phyloP scores from a whole-genome alignment of 2,329 filamentous ascomycete species.

The Tolypocladium tropicale region DNA sequence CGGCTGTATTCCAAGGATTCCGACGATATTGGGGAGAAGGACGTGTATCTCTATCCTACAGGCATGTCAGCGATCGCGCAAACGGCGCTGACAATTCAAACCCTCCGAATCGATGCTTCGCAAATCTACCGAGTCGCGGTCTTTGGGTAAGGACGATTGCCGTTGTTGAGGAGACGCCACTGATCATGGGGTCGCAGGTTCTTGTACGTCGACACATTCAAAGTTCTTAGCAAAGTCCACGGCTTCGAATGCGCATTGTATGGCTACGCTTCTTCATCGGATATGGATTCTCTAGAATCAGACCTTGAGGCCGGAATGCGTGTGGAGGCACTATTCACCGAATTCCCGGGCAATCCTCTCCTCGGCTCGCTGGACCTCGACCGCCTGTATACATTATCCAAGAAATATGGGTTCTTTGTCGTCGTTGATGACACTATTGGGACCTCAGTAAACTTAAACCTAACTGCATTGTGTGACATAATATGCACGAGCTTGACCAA shows the following conservation, averaged over 20 bases:
- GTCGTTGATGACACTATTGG: constrained; percentile 35
- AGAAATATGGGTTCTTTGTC: constrained; percentile 27
- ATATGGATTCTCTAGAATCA: constrained; percentile 28
- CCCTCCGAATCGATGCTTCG: not conserved
- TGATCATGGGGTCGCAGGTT: constrained; percentile 9
- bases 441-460: constrained; percentile 33
- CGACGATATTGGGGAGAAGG: constrained; percentile 9
- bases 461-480: constrained; percentile 35
- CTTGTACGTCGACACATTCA: constrained; percentile 19
- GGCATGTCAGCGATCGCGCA: constrained; percentile 40
- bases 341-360: constrained; percentile 26
- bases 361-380: constrained; percentile 17
- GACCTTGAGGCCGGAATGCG: constrained; percentile 25
- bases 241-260: constrained; percentile 30
- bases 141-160: constrained; percentile 13
- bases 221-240: constrained; percentile 15
- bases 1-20: constrained; percentile 9
- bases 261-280: constrained; percentile 24
- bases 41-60: constrained; percentile 38
- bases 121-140: constrained; percentile 11
- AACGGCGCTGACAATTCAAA: constrained; percentile 7
- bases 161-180: not conserved
- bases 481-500: constrained; percentile 43
- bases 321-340: constrained; percentile 35
- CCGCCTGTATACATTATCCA: constrained; percentile 15